phyloP scores from a whole-genome alignment of 23 red algal genomes.

The Gracilariopsis chorda region DNA sequence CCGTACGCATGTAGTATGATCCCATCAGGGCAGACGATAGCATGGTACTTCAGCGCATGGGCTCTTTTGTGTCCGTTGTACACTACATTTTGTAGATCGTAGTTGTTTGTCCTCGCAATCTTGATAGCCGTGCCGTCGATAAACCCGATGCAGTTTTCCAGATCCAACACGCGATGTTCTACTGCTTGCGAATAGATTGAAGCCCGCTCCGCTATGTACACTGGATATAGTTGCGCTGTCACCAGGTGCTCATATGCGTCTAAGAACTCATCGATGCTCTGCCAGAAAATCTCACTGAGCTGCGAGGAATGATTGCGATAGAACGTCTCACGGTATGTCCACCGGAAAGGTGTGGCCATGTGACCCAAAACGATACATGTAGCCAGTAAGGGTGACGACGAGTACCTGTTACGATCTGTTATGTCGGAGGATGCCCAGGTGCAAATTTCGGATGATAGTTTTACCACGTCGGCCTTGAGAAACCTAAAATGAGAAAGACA shows the following conservation, averaged over 20 bases:
- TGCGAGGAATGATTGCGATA: not conserved
- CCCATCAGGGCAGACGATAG: not conserved
- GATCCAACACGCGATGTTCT: not conserved
- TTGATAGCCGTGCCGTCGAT: not conserved
- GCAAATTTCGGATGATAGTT: not conserved
- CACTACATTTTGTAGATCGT: not conserved
- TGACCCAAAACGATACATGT: not conserved
- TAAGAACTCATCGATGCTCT: not conserved
- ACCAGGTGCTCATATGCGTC: not conserved
- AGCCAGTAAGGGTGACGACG: not conserved
- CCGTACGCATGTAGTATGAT: not conserved
- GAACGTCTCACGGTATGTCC: not conserved
- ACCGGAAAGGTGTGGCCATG: not conserved
- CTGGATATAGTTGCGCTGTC: not conserved
- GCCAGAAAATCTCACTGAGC: constrained; percentile 2
- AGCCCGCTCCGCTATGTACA: not conserved
- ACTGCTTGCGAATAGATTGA: not conserved
- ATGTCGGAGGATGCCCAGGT: too few relatives aligned
- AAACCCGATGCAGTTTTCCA: constrained; percentile 26
- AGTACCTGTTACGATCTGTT: not conserved
- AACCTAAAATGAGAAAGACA: not conserved
- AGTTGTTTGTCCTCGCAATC: not conserved
- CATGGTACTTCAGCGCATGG: not conserved
- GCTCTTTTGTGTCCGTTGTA: constrained; percentile 9
- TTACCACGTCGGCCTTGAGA: not conserved